phyloP scores from a whole-genome alignment of 2,329 filamentous ascomycete genomes.

The Sclerotinia glacialis region DNA sequence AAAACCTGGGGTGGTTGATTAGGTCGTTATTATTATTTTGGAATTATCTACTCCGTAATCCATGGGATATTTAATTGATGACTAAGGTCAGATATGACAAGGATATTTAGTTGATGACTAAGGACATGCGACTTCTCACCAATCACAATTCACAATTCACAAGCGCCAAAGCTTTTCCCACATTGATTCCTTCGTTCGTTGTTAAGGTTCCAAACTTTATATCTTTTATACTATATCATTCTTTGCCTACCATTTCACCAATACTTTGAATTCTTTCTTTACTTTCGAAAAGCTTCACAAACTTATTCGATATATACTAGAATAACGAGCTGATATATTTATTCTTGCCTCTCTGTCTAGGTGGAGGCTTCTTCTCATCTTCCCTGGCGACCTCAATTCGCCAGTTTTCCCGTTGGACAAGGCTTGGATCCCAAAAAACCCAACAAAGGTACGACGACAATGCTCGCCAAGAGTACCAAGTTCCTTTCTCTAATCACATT shows the following conservation, averaged over 20 bases:
- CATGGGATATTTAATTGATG: not conserved
- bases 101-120: constrained; percentile 5
- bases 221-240: constrained; percentile 2
- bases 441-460: constrained; percentile 20
- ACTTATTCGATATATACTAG: not conserved
- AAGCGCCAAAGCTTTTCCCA: not conserved
- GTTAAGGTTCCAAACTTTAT: not conserved
- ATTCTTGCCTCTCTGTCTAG: constrained; percentile 9
- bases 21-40: not conserved
- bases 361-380: constrained; percentile 11
- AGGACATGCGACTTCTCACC: not conserved
- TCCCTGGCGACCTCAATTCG: constrained; percentile 20
- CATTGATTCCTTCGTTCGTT: not conserved
- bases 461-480: not conserved
- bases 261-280: not conserved
- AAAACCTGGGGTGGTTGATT: not conserved
- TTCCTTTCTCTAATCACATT: constrained; percentile 7
- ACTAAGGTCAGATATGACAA: no score
- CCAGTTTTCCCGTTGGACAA: constrained; percentile 3
- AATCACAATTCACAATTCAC: not conserved
- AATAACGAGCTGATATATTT: not conserved
- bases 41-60: no score
- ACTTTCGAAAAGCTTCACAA: not conserved
- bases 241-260: not conserved
- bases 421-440: not conserved